Evolutionary conservation across 352 stramenopile genomes (phyloP).

Genomic region (Phytopythium litorale): DNA sequence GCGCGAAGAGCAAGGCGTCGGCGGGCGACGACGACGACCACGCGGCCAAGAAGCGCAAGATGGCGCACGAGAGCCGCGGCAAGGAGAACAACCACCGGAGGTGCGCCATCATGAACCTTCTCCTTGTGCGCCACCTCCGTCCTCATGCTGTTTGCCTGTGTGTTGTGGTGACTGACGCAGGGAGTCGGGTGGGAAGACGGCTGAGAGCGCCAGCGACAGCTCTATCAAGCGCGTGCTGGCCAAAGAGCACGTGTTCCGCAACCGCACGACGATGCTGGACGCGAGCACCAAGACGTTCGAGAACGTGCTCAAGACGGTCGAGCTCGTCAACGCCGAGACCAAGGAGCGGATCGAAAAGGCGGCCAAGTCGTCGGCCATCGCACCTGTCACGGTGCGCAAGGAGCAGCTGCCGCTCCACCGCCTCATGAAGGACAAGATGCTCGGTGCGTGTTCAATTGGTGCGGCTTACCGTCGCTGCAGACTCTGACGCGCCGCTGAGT

Average conservation of each 20-base stretch:
- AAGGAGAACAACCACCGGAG: constrained; percentile 39
- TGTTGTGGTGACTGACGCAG: background rate
- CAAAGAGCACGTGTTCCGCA: constrained; percentile 65
- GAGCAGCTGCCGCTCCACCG: constrained; percentile 61
- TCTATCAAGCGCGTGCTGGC: constrained; percentile 61
- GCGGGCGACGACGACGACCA: constrained; percentile 13
- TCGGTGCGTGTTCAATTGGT: constrained; percentile 23
- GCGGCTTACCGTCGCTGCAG: background rate
- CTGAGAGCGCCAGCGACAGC: constrained; percentile 31
- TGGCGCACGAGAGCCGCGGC: constrained; percentile 19
- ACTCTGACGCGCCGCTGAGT: background rate
- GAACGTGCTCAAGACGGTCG: constrained; percentile 73
- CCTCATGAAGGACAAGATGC: constrained; percentile 75
- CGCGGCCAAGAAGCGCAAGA: constrained; percentile 45
- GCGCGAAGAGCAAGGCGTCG: constrained; percentile 12
- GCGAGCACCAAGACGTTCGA: constrained; percentile 82
- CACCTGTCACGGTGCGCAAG: constrained; percentile 38
- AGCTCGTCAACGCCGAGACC: constrained; percentile 77
- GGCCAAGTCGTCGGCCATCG: constrained; percentile 58
- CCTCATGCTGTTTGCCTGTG: background rate
- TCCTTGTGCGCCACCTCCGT: background rate
- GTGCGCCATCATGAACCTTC: background rate
- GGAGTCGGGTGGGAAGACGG: background rate
- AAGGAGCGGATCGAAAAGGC: constrained; percentile 88
- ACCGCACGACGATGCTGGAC: constrained; percentile 70